Conservation (phyloP, 148 eudicot species). For the Fagopyrum homotropicum region DNA sequence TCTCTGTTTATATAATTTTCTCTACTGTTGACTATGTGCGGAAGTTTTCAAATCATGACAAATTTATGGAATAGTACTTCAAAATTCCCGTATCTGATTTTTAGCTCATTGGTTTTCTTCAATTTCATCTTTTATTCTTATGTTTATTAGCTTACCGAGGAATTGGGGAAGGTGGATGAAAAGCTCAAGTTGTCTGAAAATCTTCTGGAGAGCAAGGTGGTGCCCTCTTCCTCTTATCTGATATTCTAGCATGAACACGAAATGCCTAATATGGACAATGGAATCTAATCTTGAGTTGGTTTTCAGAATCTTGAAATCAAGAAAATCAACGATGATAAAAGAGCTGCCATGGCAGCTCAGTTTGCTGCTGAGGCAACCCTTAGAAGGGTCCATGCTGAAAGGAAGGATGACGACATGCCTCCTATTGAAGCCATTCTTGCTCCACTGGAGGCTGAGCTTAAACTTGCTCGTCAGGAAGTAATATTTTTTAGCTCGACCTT, state of each 20-base stretch:
- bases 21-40: not conserved
- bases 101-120: not conserved
- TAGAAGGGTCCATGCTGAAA: constrained; percentile 79
- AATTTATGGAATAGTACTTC: not conserved
- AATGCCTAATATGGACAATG: not conserved
- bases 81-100: not conserved
- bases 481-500: not conserved
- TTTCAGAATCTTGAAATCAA: constrained; percentile 72
- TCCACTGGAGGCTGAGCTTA: constrained; percentile 75
- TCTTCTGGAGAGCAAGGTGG: constrained; percentile 66
- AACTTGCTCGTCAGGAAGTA: constrained; percentile 73
- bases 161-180: constrained; percentile 54
- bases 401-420: constrained; percentile 82
- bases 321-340: constrained; percentile 74
- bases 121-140: not conserved
- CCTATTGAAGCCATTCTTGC: constrained; percentile 82
- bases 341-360: constrained; percentile 80
- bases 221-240: not conserved
- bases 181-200: constrained; percentile 71
- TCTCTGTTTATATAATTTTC: not conserved
- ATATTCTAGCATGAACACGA: not conserved
- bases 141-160: constrained; percentile 51
- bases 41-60: not conserved
- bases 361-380: constrained; percentile 86
- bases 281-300: constrained; percentile 10